Evolutionary conservation across 352 stramenopile species (phyloP), one percentile per base, ranked within the genome.

Genomic region (Globisporangium camurandrum): DNA sequence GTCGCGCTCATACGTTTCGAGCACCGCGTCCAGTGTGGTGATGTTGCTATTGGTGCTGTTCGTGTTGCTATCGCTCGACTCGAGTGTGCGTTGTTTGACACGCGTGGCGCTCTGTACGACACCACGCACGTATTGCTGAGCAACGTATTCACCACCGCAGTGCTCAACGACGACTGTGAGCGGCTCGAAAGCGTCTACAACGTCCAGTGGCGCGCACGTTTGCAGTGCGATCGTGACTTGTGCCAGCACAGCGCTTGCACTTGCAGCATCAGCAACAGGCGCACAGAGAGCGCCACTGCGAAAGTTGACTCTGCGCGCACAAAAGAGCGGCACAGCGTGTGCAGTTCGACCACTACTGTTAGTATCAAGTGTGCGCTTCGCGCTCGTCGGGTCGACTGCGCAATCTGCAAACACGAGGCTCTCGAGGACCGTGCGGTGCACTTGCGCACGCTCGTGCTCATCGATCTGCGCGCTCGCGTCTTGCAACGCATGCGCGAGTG

Each of bases 131-230:
- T 58, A 49, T 10, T 27, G 16, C 22, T 54, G 41, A 1, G 41
- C 55, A 17, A 49, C 36, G 19, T 61, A 61, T 3, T 49, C 55
- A 12, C 17, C 55, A 12, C 14, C n/a, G 40, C 46, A 49, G 24
- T 61, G 55, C 43, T 61, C 55, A 11, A 58, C 23, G 17, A 54
- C 4, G 4, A 61, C 24, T 8, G 51, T n/a, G 20, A 61, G 40
- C 8, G 24, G 27, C 2, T 17, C 27, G 19, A 26, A 22, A 4
- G 7, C 54, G 28, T 52, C n/a, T 2, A 46, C 30, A 42, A 46
- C 19, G 16, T 20, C 31, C 0, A 34, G 20, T 9, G 16, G 36
- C 2, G 48, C 34, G 38, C 10, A 17, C 12, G 26, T 45, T 28
- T 61, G 55, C 1, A 61, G 20, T 10, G 40, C 55, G 19, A 22